A percentile compares a stretch with the other conserved stretches of the same genome.
Conservation (phyloP, 208 protist genomes). For the Angomonas desouzai region DNA sequence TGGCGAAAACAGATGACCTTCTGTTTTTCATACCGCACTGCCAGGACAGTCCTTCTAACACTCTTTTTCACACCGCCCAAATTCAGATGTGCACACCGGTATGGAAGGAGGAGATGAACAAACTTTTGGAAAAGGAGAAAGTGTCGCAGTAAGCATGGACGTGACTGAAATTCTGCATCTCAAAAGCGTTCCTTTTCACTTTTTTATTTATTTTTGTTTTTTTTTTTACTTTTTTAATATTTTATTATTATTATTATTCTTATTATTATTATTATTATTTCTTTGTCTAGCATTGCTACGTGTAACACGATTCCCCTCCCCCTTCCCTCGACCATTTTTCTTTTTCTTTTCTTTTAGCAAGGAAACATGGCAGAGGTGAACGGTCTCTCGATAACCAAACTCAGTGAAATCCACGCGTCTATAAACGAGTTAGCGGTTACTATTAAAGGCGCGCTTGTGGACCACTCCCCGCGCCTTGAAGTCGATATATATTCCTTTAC, state of each 20-base stretch:
- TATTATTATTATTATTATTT: no score
- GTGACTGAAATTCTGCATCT: background rate
- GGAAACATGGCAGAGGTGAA: no score
- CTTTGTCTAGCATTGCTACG: no score
- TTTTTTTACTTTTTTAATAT: no score
- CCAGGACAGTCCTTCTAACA: background rate
- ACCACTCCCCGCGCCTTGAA: background rate
- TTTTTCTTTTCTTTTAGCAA: no score
- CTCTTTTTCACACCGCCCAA: background rate
- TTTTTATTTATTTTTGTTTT: no score
- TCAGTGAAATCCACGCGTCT: background rate
- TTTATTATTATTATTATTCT: no score
- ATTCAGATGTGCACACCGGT: slow-evolving; percentile 36
- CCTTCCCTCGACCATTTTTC: no score
- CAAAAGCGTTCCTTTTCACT: no score
- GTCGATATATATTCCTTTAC: background rate
- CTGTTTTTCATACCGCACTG: background rate
- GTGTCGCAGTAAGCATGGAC: background rate
- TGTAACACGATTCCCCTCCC: no score
- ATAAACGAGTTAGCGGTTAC: background rate
- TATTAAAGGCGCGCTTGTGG: background rate
- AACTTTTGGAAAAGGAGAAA: slow-evolving; percentile 17
- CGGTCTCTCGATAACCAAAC: background rate
- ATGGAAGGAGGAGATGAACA: slow-evolving; percentile 44
- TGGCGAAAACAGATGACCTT: background rate